Percentiles rank a stretch among this genome's conserved stretches.
Conservation (phyloP, 2,329 filamentous ascomycete species). For the Fusarium foetens region DNA sequence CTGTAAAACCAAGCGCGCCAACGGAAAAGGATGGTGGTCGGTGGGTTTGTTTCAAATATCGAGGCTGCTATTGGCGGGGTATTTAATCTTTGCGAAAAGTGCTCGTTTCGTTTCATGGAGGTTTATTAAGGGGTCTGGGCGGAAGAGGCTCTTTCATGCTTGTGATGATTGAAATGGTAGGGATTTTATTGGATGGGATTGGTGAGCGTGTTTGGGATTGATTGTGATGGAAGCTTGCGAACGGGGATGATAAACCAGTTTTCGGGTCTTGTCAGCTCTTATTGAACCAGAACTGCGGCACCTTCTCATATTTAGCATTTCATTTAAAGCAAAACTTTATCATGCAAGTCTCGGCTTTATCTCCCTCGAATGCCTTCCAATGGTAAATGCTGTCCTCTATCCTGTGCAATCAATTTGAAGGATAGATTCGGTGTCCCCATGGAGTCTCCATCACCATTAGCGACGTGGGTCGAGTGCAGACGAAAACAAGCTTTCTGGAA, state of each 20-base stretch:
- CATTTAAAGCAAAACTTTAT: fast-evolving
- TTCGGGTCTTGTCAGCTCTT: not conserved
- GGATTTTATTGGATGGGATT: not conserved
- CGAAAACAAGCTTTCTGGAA: not conserved
- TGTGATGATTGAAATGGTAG: not conserved
- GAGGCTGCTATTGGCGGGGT: slow-evolving; percentile 28
- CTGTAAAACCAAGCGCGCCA: slow-evolving; percentile 21
- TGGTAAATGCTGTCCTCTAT: not conserved
- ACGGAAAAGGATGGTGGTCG: not conserved
- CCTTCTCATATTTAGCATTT: not conserved
- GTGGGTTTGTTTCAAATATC: slow-evolving; percentile 33
- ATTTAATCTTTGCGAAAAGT: not conserved
- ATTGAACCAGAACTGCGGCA: fast-evolving
- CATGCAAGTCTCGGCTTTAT: fast-evolving
- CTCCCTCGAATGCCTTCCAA: fast-evolving
- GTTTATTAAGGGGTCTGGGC: slow-evolving; percentile 17
- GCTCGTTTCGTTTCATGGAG: slow-evolving; percentile 26
- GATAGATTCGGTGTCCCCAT: not conserved
- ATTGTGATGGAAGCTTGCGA: not conserved
- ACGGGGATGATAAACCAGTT: not conserved
- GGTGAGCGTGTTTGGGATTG: not conserved
- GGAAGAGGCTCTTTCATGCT: not conserved
- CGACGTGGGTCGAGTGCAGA: not conserved
- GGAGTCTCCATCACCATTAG: not conserved
- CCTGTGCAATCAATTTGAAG: fast-evolving